Conservation (phyloP, 2,329 filamentous ascomycete genomes). For the Raffaelea albimanens region DNA sequence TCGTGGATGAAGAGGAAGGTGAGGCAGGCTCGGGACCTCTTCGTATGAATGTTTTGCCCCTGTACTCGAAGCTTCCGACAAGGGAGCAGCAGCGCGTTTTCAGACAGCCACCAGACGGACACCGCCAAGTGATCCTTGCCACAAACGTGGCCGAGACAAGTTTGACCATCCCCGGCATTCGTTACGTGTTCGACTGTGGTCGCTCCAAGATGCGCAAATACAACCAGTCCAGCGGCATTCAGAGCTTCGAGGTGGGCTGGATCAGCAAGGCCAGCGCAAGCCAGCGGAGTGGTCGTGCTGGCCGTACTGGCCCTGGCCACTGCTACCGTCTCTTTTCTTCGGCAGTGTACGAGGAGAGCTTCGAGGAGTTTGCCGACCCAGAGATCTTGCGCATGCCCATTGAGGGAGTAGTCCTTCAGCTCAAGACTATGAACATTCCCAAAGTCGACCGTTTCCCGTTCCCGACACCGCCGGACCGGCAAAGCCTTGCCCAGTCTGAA, state of each 20-base stretch:
- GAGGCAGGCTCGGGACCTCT: conserved; percentile 55
- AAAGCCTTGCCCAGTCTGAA: conserved; percentile 73
- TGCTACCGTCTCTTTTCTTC: conserved; percentile 94
- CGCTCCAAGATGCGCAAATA: conserved; percentile 88
- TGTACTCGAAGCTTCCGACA: conserved; percentile 87
- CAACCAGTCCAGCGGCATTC: conserved; percentile 79
- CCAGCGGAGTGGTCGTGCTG: conserved; percentile 86
- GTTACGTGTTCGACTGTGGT: conserved; percentile 93
- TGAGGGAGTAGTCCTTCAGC: conserved; percentile 82
- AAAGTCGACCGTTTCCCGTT: conserved; percentile 93
- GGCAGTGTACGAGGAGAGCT: conserved; percentile 85
- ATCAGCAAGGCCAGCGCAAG: conserved; percentile 95
- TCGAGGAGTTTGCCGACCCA: conserved; percentile 74
- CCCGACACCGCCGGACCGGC: conserved; percentile 74
- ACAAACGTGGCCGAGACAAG: conserved; percentile 97
- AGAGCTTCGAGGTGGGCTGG: conserved; percentile 92
- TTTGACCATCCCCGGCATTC: conserved; percentile 89
- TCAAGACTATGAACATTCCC: conserved; percentile 90
- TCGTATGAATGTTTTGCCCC: conserved; percentile 79
- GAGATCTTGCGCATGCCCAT: conserved; percentile 88
- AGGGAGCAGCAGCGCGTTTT: conserved; percentile 89
- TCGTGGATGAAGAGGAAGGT: conserved; percentile 40
- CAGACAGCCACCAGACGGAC: conserved; percentile 70
- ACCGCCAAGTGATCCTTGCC: conserved; percentile 77
- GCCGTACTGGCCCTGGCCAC: conserved; percentile 89